Evolutionary conservation across 148 eudicot species (phyloP).

Genomic region (Fallopia convolvulus): DNA sequence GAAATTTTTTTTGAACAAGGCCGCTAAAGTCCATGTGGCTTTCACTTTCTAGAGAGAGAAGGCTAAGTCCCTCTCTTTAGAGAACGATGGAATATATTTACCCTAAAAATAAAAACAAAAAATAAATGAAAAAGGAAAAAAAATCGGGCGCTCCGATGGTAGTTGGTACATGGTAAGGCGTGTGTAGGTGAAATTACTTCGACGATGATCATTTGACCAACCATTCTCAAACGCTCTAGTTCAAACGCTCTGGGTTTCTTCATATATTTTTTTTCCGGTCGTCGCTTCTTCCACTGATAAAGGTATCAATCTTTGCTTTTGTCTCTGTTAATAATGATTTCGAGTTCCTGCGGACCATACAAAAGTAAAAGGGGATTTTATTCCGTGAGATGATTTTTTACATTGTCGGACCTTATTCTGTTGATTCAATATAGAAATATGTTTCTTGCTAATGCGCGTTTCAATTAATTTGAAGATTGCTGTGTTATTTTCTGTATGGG

Average conservation of each 20-base stretch:
- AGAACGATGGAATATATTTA: too few relatives aligned
- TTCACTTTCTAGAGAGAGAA: too few relatives aligned
- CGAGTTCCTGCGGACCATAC: neutral
- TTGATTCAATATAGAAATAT: neutral
- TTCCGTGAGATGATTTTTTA: neutral
- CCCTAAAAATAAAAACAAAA: too few relatives aligned
- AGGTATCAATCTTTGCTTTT: neutral
- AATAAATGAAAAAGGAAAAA: too few relatives aligned
- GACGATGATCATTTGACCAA: conserved; percentile 7
- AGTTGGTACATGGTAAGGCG: neutral
- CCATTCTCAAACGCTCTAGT: neutral
- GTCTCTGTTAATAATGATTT: neutral
- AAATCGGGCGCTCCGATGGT: neutral
- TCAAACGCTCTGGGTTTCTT: neutral
- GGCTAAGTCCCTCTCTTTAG: too few relatives aligned
- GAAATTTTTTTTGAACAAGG: too few relatives aligned
- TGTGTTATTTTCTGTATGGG: neutral
- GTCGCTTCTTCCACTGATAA: neutral
- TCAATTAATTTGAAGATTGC: neutral
- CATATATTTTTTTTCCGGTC: neutral
- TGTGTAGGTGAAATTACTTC: neutral
- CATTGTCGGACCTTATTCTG: neutral
- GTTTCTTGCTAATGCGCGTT: neutral
- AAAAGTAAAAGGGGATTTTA: neutral
- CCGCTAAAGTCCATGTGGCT: too few relatives aligned